Base-by-base conservation (phyloP, 352 stramenopile genomes). In the Phytophthora foliorum region DNA sequence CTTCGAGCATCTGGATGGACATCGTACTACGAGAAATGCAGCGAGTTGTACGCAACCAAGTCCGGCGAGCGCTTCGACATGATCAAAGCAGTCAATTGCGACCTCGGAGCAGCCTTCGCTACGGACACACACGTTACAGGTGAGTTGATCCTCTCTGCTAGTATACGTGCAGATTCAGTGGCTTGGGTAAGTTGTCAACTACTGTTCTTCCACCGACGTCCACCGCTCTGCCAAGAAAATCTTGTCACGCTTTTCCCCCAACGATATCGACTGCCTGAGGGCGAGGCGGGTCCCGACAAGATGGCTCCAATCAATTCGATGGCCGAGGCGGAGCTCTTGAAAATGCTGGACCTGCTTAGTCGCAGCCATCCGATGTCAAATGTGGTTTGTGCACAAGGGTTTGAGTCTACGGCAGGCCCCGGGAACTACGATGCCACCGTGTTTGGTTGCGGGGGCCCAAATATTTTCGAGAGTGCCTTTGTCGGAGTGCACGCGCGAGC, bases 151-250 rank as follows among this genome's bases (percentile, higher is more conserved):
- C 60, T 90, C 10, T 73, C 57, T 0, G 49, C 80, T 36, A 84
- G 69, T 55, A 29, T 81, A 11, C 71, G 80, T n/a, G 78, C 77
- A 14, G 84, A 92, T 57, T 74, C 82, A 0, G 56, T 90, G 22
- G 78, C 78, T 9, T 92, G 82, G 81, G 69, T 69, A 10, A 80
- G 72, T 17, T 92, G 84, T 24, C 81, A 87, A 52, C 51, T 90
- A 38, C 57, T 92, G 2, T 85, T 77, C 34, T 66, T 84, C 29
- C 59, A 89, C 10, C 76, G 80, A 4, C 74, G 78, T 22, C 84
- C 84, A 1, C 72, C 71, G 4, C 36, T 92, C 5, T 92, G 84
- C 46, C 80, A 88, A 57, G 80, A 88, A 46, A 82, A 78, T 48
- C 31, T 90, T 25, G 84, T 90, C 21, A 80, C 80, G 5, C 49